Evolutionary conservation across 2,329 filamentous ascomycete species (phyloP).

Genomic region (Aspergillus awamori): DNA sequence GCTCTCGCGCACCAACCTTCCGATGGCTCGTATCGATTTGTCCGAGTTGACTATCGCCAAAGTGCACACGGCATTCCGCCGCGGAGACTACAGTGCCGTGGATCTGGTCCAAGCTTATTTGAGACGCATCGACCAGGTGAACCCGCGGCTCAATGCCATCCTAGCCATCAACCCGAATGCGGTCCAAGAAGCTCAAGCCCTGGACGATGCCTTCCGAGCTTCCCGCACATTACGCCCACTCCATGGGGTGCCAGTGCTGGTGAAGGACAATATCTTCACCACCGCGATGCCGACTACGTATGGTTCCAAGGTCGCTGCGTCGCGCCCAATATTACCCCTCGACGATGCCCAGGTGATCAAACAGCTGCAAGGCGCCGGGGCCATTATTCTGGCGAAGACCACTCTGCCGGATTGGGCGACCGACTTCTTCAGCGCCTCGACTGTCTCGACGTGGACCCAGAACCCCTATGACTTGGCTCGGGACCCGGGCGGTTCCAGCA

Average conservation of each 20-base stretch:
- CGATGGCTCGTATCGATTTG: neutral
- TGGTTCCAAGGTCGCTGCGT: neutral
- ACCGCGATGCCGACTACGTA: neutral
- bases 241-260: neutral
- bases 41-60: neutral
- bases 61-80: neutral
- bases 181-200: neutral
- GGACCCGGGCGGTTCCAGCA: neutral
- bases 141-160: neutral
- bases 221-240: neutral
- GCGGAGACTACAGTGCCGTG: neutral
- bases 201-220: neutral
- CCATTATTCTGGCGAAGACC: neutral
- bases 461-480: neutral
- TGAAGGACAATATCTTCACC: neutral
- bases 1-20: too few relatives aligned
- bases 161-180: neutral
- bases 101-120: neutral
- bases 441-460: neutral
- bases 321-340: neutral
- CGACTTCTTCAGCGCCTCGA: neutral
- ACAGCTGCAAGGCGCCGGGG: neutral
- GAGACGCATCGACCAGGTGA: neutral
- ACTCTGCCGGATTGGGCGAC: neutral
- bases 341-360: neutral